Evolutionary conservation across 495 filamentous ascomycete genomes (phyloP), one percentile per base, ranked within the genome.

Genomic region (Podospora pseudopauciseta): DNA sequence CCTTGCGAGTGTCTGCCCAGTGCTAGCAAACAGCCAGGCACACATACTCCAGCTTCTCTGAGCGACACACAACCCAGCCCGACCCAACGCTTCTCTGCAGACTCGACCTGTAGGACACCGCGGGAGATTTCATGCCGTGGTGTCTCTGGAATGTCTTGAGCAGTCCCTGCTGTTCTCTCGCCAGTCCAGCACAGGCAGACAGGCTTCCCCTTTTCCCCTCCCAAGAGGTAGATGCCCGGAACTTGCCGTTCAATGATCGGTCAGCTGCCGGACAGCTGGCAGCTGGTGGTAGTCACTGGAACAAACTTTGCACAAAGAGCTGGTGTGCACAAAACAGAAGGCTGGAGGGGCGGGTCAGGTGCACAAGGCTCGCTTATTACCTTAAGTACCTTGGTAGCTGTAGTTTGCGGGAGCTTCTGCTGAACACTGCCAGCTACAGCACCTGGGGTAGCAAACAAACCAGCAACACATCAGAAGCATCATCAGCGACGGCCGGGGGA

Each of bases 391-490:
- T 0, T 23, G 23, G 23, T 70, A 68, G 71, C 71, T 70, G 70
- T 65, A 32, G 60, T 60, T 28, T 27, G 28, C 5, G 30, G 28
- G 28, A 49, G 39, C 39, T 49, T 49, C 39, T 49, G 39, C 39
- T 49, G 19, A 58, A 28, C 28, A 26, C 64, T 44, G 55, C 44
- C 39, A 68, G 30, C 30, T 23, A 23, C 23, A 23, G 23, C 23
- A 23, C 59, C 65, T 64, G 56, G 20, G 54, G 54, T 28, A 32
- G 30, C 60, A 67, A 76, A 71, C 70, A 70, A 56, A 67, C 72
- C 70, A 65, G 9, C 20, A 30, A 56, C 28, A 67, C 61, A 55
- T 20, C 20, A 16, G 18, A 72, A 63, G 65, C 69, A 72, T 70
- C 73, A 75, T 70, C 73, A 69, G 65, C 73, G 60, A 23, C 23